phyloP scores from a whole-genome alignment of 225 moss, liverwort and hornwort genomes.

The Pseudoscleropodium purum region DNA sequence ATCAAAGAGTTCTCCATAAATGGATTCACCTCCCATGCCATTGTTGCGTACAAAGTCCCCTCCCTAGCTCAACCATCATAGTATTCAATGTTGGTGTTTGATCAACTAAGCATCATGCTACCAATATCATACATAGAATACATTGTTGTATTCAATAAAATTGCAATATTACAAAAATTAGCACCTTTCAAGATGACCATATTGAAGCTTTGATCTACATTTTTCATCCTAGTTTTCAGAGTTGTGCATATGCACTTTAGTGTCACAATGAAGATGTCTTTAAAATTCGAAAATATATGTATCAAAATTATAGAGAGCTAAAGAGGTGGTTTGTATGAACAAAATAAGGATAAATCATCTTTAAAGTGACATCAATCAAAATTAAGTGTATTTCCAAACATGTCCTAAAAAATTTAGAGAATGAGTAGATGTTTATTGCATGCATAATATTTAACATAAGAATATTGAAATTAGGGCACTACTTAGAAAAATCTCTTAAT shows the following conservation, averaged over 20 bases:
- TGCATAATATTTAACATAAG: background rate
- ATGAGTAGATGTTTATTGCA: background rate
- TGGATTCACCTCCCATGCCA: constrained; percentile 38
- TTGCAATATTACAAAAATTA: background rate
- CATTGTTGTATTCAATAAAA: background rate
- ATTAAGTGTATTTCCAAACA: rapidly evolving
- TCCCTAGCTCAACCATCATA: background rate
- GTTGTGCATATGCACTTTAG: background rate
- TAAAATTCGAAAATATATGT: too few relatives aligned
- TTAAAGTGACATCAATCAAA: rapidly evolving
- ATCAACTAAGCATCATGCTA: background rate
- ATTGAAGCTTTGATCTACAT: background rate
- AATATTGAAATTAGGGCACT: background rate
- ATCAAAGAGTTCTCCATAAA: constrained; percentile 25
- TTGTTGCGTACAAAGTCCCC: constrained; percentile 25
- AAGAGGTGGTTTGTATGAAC: background rate
- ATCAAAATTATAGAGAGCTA: background rate
- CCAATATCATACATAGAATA: rapidly evolving
- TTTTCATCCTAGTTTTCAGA: background rate
- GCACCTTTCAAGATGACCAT: background rate
- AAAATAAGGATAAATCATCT: background rate
- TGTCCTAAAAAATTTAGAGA: rapidly evolving
- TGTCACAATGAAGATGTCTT: rapidly evolving
- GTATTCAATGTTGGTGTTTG: background rate
- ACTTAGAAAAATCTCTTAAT: background rate